phyloP scores from a whole-genome alignment of 1,139 yeast species.

The Candida sanyaensis region DNA sequence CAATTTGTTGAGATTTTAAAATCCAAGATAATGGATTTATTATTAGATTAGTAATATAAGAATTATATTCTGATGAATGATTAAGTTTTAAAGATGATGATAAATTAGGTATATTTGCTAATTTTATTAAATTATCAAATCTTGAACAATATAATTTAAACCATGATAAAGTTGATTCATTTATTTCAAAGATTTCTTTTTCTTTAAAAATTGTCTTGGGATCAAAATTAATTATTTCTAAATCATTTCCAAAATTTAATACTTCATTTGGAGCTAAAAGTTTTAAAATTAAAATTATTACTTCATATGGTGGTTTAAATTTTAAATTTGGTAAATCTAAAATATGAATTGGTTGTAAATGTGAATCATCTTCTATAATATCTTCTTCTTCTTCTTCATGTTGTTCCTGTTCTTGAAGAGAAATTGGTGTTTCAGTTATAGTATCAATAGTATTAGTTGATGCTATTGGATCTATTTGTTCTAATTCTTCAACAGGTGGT shows the following conservation, averaged over 20 bases:
- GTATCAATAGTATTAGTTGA: no score
- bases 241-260: conserved; percentile 53
- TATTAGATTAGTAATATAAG: conserved; percentile 69
- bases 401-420: background rate
- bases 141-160: conserved; percentile 35
- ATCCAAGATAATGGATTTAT: conserved; percentile 60
- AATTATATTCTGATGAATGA: conserved; percentile 32
- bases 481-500: conserved; percentile 7
- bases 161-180: conserved; percentile 41
- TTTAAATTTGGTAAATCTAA: conserved; percentile 66
- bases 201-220: conserved; percentile 15
- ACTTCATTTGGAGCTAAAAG: conserved; percentile 54
- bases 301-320: conserved; percentile 50
- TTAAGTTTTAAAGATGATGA: conserved; percentile 24
- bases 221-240: conserved; percentile 5
- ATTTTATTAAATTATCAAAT: conserved; percentile 23
- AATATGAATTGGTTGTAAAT: conserved; percentile 47
- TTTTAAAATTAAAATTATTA: conserved; percentile 46
- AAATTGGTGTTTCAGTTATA: background rate
- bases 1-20: conserved; percentile 30
- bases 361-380: conserved; percentile 24
- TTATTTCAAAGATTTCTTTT: conserved; percentile 16
- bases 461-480: background rate
- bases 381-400: background rate
- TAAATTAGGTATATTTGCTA: conserved; percentile 29